phyloP scores from a whole-genome alignment of 768 basidiomycete species.

The Pilatotrama ljubarskyi region DNA sequence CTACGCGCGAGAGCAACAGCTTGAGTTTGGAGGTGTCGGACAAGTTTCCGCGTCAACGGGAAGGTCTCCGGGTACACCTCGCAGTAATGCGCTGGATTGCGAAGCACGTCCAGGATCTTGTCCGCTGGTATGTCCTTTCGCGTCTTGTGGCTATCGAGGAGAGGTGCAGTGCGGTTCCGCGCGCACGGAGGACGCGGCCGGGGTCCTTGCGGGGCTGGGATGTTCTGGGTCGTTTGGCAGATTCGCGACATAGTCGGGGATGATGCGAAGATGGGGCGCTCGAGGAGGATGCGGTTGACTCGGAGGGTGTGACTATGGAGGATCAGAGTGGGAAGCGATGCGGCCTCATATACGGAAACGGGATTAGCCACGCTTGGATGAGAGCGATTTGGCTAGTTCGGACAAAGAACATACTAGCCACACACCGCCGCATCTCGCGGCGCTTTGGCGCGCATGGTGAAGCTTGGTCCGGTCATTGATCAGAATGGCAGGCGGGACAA shows the following conservation, averaged over 20 bases:
- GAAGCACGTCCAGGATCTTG: constrained; percentile 1
- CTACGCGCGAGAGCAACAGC: not conserved
- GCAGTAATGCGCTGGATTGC: not conserved
- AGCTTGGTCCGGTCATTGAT: too few species aligned
- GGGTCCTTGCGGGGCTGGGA: not conserved
- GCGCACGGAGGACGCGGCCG: not conserved
- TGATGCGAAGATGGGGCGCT: too few species aligned
- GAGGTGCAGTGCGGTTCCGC: not conserved
- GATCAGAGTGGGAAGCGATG: too few species aligned
- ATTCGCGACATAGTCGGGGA: not conserved
- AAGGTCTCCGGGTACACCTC: not conserved
- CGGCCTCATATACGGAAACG: too few species aligned
- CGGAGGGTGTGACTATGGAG: too few species aligned
- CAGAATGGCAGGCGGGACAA: too few species aligned
- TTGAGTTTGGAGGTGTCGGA: not conserved
- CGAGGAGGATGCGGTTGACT: too few species aligned
- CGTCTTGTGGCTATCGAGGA: not conserved
- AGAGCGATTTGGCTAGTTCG: too few species aligned
- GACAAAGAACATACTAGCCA: too few species aligned
- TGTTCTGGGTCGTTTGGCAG: not conserved
- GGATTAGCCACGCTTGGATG: too few species aligned
- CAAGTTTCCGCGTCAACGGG: not conserved
- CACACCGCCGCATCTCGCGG: too few species aligned
- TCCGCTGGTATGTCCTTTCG: not conserved
- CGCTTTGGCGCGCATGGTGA: too few species aligned